Evolutionary conservation across 345 rosid genomes (phyloP).

Genomic region (Acer yangbiense): DNA sequence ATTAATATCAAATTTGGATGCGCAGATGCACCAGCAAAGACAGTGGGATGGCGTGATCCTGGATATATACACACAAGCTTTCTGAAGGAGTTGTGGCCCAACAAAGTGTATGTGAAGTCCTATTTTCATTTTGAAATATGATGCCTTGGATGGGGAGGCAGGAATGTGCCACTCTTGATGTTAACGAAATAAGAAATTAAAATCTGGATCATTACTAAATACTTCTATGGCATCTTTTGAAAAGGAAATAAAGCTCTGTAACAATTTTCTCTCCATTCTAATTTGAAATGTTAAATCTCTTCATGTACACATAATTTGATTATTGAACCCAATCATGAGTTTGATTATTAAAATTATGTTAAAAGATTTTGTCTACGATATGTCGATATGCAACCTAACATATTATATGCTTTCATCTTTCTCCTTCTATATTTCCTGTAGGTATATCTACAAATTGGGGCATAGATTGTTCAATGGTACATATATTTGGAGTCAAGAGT

Average conservation of each 20-base stretch:
- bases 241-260: not conserved
- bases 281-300: not conserved
- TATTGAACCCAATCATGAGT: not conserved
- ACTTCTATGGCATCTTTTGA: not conserved
- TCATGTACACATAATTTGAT: not conserved
- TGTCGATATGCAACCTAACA: not conserved
- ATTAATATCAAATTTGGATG: constrained; percentile 17
- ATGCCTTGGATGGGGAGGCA: not conserved
- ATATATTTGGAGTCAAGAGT: constrained; percentile 61
- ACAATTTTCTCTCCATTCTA: not conserved
- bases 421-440: constrained; percentile 23
- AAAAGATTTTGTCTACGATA: not conserved
- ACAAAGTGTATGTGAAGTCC: constrained; percentile 39
- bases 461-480: constrained; percentile 51
- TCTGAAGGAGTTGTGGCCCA: constrained; percentile 73
- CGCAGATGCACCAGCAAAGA: constrained; percentile 64
- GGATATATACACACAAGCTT: constrained; percentile 75
- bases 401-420: not conserved
- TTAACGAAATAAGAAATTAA: not conserved
- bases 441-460: constrained; percentile 67
- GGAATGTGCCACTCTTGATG: not conserved
- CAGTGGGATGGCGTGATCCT: constrained; percentile 86
- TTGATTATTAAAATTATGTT: no score
- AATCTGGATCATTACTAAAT: not conserved
- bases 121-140: not conserved